phyloP scores from a whole-genome alignment of 1,139 yeast genomes.

The Lodderomyces theae region DNA sequence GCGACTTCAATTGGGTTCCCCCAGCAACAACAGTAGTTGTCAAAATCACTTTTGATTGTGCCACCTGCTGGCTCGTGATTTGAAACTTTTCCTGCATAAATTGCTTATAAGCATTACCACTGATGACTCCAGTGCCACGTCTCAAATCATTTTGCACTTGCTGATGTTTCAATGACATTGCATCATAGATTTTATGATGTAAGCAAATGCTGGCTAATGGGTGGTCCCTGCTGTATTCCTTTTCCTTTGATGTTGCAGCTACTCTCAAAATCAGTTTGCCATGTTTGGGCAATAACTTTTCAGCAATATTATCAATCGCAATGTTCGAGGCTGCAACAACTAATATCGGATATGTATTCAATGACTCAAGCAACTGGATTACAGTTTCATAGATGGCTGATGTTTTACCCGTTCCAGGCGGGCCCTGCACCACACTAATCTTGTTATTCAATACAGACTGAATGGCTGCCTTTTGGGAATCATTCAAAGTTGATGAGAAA shows the following conservation, averaged over 20 bases:
- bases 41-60: conserved; percentile 66
- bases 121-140: conserved; percentile 29
- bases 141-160: conserved; percentile 42
- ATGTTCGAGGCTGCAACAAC: conserved; percentile 77
- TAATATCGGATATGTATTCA: conserved; percentile 59
- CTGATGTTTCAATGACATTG: conserved; percentile 44
- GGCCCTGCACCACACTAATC: conserved; percentile 64
- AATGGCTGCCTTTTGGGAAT: conserved; percentile 64
- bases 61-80: conserved; percentile 27
- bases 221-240: conserved; percentile 55
- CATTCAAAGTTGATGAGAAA: conserved; percentile 52
- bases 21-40: conserved; percentile 75
- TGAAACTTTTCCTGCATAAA: conserved; percentile 43
- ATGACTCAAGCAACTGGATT: conserved; percentile 53
- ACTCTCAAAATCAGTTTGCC: conserved; percentile 57
- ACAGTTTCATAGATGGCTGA: conserved; percentile 66
- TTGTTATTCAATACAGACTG: conserved; percentile 68
- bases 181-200: conserved; percentile 56
- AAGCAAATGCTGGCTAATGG: conserved; percentile 58
- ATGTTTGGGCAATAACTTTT: conserved; percentile 50
- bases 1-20: conserved; percentile 56
- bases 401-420: conserved; percentile 71
- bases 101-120: conserved; percentile 42
- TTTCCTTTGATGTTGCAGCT: conserved; percentile 58
- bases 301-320: conserved; percentile 77